Evolutionary conservation across 2,329 filamentous ascomycete genomes (phyloP), one percentile per base, ranked within the genome.

Genomic region (Mycogone perniciosa): DNA sequence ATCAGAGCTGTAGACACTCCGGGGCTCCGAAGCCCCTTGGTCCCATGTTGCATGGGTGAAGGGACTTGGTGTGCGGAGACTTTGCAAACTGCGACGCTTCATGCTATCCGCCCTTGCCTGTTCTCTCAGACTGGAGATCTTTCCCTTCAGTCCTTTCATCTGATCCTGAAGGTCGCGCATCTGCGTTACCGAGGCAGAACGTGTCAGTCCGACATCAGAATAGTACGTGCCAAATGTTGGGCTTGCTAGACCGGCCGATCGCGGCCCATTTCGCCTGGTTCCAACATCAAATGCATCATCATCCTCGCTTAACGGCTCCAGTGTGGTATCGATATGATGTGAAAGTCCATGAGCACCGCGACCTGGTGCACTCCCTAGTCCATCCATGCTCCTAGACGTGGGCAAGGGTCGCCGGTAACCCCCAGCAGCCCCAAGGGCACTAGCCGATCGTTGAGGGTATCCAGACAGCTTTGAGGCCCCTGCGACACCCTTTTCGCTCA

Each of bases 91-190:
- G 50, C 84, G 80, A 46, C 90, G 80, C 61, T 88, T 84, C 60
- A 95, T 67, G 59, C 80, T 89, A 59, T 95, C 90, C 52, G 86
- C 87, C 20, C 86, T 81, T 0, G 88, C 86, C 59, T 89, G 85
- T 55, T 90, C 83, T 59, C 88, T 86, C 39, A 96, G 68, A 11
- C 76, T 86, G 1, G 89, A 91, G 34, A 96, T 90, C 61, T 89
- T 89, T 53, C 87, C 88, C 63, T 90, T 91, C 43, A 96, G 75
- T 48, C 87, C 89, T 50, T 86, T 84, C 80, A 96, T 88, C 64
- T 95, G 89, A 57, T 89, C 85, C 54, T 89, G 88, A 40, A 96
- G 73, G 46, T 80, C 79, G 7, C 85, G 82, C 62, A 88, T 82
- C 61, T 88, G 84, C 10, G 84, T 77, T n/a, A 82, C 82, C 1